Conservation (phyloP, 2,329 filamentous ascomycete species). For the Talaromyces sp. region DNA sequence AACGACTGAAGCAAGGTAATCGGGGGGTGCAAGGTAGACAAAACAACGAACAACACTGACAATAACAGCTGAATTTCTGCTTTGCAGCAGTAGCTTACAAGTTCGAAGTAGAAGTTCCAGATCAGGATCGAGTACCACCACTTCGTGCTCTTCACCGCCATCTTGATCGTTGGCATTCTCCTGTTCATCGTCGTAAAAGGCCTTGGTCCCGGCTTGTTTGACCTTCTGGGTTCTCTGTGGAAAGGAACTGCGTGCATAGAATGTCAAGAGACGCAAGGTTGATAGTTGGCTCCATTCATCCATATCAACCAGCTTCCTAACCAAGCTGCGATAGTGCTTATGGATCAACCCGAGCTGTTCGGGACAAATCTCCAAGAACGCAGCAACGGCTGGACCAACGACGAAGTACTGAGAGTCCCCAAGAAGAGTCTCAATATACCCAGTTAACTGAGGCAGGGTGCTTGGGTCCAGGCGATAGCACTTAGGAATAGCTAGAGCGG, state of each 20-base stretch:
- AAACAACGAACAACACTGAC: conserved; percentile 85
- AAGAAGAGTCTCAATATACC: conserved; percentile 75
- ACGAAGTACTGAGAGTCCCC: conserved; percentile 96
- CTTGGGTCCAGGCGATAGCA: conserved; percentile 89
- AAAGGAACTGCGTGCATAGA: conserved; percentile 87
- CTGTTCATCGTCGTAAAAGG: conserved; percentile 76
- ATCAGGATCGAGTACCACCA: conserved; percentile 73
- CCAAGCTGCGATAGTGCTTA: conserved; percentile 79
- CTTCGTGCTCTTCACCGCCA: conserved; percentile 56
- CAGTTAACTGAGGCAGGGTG: conserved; percentile 80
- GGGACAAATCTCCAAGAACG: conserved; percentile 87
- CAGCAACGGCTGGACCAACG: conserved; percentile 86
- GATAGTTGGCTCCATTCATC: conserved; percentile 97
- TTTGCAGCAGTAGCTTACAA: conserved; percentile 83
- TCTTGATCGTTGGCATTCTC: conserved; percentile 47
- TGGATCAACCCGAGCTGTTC: conserved; percentile 87
- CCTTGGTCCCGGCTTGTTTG: conserved; percentile 62
- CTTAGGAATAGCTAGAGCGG: conserved; percentile 91
- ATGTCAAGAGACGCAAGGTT: conserved; percentile 76
- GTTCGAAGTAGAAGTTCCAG: conserved; percentile 77
- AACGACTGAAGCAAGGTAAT: conserved; percentile 73
- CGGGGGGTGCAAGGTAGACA: conserved; percentile 76
- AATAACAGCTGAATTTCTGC: conserved; percentile 89
- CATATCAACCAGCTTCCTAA: conserved; percentile 95
- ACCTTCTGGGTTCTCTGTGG: conserved; percentile 66